These are phyloP conservation scores for Neostapfia colusana DNA, from an alignment of 176 grass and related monocot genomes.

Conservation along the genomic window DNA sequence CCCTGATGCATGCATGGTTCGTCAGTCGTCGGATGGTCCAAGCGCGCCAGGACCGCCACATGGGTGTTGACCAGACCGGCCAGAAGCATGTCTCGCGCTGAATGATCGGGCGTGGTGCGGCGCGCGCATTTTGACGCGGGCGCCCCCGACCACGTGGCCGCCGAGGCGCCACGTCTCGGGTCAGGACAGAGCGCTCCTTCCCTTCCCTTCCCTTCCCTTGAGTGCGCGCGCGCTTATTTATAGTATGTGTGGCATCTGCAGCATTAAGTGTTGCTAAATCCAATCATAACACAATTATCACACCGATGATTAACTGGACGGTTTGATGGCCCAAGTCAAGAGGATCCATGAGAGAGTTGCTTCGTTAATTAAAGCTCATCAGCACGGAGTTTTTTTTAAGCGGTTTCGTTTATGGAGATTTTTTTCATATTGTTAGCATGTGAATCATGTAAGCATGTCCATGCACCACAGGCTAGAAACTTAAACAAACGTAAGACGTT, in stretches of 20 bases:
- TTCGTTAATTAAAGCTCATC: too few relatives aligned
- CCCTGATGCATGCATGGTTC: too few relatives aligned
- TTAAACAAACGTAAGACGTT: too few relatives aligned
- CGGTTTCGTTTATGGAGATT: too few relatives aligned
- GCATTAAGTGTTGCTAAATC: constrained; percentile 10
- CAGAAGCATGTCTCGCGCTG: not conserved
- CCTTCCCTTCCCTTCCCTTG: too few relatives aligned
- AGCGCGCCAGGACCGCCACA: too few relatives aligned
- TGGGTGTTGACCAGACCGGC: not conserved
- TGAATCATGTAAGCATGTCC: too few relatives aligned
- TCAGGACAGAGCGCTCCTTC: not conserved
- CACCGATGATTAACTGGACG: constrained; percentile 12
- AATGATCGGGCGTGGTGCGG: not conserved
- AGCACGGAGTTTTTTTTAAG: too few relatives aligned
- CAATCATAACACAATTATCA: constrained; percentile 23
- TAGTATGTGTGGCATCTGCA: not conserved
- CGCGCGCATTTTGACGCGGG: not conserved
- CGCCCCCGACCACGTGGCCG: not conserved
- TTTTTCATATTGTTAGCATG: too few relatives aligned
- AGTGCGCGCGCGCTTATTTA: not conserved
- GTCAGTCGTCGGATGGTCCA: not conserved
- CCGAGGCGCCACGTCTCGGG: too few relatives aligned
- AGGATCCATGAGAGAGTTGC: not conserved
- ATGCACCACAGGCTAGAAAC: too few relatives aligned
- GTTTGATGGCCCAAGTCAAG: not conserved